Evolutionary conservation across 163 green algal genomes (phyloP).

Genomic region (Picocystis sp.): DNA sequence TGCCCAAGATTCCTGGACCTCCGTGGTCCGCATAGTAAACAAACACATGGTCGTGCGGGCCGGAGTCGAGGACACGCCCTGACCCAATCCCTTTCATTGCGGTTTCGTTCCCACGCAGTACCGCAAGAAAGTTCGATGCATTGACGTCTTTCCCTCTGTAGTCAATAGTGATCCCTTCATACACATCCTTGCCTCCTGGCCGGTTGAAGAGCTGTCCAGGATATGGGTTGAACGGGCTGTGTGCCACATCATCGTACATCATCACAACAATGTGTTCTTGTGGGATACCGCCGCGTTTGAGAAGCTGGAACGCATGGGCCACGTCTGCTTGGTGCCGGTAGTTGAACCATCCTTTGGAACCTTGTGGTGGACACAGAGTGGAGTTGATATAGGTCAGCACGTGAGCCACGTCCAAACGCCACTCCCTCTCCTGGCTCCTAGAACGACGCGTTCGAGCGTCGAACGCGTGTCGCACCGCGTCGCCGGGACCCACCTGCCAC

Average conservation of each 20-base stretch:
- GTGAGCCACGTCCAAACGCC: no score
- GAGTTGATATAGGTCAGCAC: no score
- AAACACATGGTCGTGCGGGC: constrained; percentile 69
- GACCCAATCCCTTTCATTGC: constrained; percentile 22
- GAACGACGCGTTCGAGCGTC: no score
- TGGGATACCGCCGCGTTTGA: constrained; percentile 43
- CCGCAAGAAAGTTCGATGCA: constrained; percentile 53
- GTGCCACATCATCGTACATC: constrained; percentile 64
- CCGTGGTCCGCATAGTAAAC: constrained; percentile 81
- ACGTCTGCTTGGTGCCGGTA: constrained; percentile 24
- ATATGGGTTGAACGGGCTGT: constrained; percentile 49
- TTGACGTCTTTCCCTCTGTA: constrained; percentile 65
- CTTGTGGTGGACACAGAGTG: constrained; percentile 9
- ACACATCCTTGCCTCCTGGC: constrained; percentile 58
- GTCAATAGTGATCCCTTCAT: constrained; percentile 56
- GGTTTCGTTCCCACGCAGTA: constrained; percentile 53
- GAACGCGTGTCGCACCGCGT: no score
- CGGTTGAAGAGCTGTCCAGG: constrained; percentile 43
- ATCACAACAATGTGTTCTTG: constrained; percentile 70
- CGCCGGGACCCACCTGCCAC: no score
- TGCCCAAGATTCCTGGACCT: constrained; percentile 67
- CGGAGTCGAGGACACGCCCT: constrained; percentile 47
- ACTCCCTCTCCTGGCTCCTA: no score
- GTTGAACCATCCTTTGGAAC: constrained; percentile 60
- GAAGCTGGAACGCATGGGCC: constrained; percentile 68